Evolutionary conservation across 192 early-diverging fungal genomes (phyloP).

Genomic region (Mortierella hygrophila): DNA sequence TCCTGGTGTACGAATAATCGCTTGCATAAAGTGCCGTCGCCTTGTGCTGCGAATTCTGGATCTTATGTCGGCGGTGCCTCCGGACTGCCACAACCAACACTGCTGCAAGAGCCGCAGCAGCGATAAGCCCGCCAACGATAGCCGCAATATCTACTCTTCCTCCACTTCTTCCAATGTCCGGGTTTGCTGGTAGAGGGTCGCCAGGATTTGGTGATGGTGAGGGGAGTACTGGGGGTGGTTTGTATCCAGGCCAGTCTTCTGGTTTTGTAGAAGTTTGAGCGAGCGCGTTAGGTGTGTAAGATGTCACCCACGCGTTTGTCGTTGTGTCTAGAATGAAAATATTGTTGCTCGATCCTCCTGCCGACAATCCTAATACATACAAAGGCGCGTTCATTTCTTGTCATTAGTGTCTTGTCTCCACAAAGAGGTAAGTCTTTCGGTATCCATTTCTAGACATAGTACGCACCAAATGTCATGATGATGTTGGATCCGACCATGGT

Average conservation of each 20-base stretch:
- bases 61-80: background rate
- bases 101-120: conserved; percentile 13
- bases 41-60: background rate
- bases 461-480: conserved; percentile 40
- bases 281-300: conserved; percentile 39
- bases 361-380: conserved; percentile 25
- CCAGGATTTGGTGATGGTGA: background rate
- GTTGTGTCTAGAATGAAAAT: conserved; percentile 42
- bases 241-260: conserved; percentile 55
- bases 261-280: conserved; percentile 41
- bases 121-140: conserved; percentile 31
- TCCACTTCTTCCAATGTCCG: background rate
- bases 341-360: conserved; percentile 46
- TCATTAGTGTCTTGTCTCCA: background rate
- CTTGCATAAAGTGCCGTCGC: conserved; percentile 7
- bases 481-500: conserved; percentile 48
- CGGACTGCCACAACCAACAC: conserved; percentile 8
- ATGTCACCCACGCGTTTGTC: conserved; percentile 42
- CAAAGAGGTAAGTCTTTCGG: background rate
- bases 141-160: conserved; percentile 9
- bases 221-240: conserved; percentile 32
- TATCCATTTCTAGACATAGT: background rate
- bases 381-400: background rate
- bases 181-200: conserved; percentile 6
- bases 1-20: conserved; percentile 9